Conservation (phyloP, 179 eudicot species). For the Drosera spatulata region DNA sequence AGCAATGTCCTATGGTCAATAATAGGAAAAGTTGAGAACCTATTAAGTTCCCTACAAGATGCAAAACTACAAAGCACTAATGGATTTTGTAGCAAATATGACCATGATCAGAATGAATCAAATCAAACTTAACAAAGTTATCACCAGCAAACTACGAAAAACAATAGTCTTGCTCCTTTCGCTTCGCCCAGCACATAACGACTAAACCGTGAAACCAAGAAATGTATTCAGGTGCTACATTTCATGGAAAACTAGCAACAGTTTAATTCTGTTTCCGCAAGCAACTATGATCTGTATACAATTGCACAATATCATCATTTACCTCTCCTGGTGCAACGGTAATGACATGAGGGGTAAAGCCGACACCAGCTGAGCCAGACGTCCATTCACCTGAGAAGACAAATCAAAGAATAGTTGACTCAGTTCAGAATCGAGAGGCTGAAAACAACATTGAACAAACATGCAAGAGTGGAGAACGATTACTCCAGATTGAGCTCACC, state of each 20-base stretch:
- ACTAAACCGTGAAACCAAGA: too few species aligned
- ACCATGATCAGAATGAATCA: neutral
- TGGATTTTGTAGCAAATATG: neutral
- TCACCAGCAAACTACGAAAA: too few species aligned
- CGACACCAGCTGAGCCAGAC: constrained; percentile 58
- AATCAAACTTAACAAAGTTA: too few species aligned
- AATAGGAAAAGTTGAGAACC: neutral
- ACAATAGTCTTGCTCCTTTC: too few species aligned
- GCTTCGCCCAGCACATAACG: too few species aligned
- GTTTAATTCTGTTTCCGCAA: too few species aligned
- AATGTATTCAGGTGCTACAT: too few species aligned
- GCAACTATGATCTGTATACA: too few species aligned
- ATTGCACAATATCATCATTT: too few species aligned
- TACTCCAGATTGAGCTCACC: constrained; percentile 22
- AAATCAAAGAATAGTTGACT: neutral
- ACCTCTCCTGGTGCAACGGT: constrained; percentile 69
- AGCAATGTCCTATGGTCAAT: constrained; percentile 49
- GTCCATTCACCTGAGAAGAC: constrained; percentile 37
- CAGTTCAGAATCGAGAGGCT: neutral
- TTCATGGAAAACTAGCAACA: too few species aligned
- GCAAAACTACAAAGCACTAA: neutral
- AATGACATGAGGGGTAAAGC: constrained; percentile 81
- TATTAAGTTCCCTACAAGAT: neutral
- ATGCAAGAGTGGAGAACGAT: too few species aligned
- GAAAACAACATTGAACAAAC: too few species aligned